phyloP scores from a whole-genome alignment of 2,329 filamentous ascomycete species.

The Fusarium praegraminearum region DNA sequence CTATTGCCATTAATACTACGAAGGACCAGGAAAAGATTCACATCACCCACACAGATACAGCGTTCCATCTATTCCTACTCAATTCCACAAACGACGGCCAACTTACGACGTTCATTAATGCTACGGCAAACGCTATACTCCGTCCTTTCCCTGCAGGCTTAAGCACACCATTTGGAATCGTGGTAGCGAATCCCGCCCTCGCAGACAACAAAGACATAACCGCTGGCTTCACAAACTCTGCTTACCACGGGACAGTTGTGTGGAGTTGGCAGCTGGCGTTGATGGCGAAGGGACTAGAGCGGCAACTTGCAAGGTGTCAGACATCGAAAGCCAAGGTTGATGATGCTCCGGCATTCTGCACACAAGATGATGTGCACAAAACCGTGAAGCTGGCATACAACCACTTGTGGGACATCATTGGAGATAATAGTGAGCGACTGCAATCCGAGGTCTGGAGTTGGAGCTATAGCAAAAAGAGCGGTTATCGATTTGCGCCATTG shows the following conservation, averaged over 20 bases:
- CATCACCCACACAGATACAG: slow-evolving; percentile 74
- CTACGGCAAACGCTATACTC: slow-evolving; percentile 68
- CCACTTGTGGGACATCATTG: slow-evolving; percentile 70
- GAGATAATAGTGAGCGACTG: slow-evolving; percentile 63
- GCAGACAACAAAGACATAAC: slow-evolving; percentile 61
- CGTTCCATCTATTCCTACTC: slow-evolving; percentile 72
- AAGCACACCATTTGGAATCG: slow-evolving; percentile 65
- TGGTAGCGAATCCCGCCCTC: slow-evolving; percentile 72
- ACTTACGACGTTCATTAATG: slow-evolving; percentile 66
- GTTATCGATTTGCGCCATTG: slow-evolving; percentile 41
- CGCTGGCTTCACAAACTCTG: slow-evolving; percentile 65
- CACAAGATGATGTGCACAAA: slow-evolving; percentile 58
- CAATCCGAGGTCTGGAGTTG: slow-evolving; percentile 73
- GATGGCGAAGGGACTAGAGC: slow-evolving; percentile 70
- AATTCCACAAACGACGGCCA: slow-evolving; percentile 69
- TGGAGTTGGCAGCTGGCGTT: slow-evolving; percentile 75
- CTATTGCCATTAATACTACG: slow-evolving; percentile 66
- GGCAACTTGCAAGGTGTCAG: slow-evolving; percentile 67
- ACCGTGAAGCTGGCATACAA: slow-evolving; percentile 66
- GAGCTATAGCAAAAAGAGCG: slow-evolving; percentile 56
- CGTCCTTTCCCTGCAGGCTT: slow-evolving; percentile 70
- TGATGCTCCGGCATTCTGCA: slow-evolving; percentile 62
- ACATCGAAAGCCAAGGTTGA: background rate
- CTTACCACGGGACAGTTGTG: slow-evolving; percentile 72
- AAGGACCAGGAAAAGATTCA: slow-evolving; percentile 62